These are phyloP conservation scores for Chrysophaeum taylorii DNA, from an alignment of 352 stramenopile genomes.

Conservation along the genomic window DNA sequence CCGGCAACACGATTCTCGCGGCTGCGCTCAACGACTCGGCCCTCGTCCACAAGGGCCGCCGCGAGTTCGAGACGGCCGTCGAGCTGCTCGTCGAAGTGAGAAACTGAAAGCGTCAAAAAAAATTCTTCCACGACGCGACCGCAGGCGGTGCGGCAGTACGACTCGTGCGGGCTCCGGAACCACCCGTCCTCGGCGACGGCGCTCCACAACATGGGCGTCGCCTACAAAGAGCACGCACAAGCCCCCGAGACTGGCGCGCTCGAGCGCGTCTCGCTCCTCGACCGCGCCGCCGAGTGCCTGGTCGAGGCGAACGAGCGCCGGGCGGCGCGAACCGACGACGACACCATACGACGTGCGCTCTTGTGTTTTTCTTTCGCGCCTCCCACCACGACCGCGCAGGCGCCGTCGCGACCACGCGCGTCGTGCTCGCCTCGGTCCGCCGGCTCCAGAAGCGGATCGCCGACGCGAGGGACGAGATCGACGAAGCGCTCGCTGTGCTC, in stretches of 20 bases:
- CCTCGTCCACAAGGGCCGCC: neutral
- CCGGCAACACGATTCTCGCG: neutral
- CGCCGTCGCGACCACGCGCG: neutral
- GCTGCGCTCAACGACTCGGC: neutral
- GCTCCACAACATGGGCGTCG: conserved; percentile 5
- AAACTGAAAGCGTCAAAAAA: too few relatives aligned
- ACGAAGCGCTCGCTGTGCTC: neutral
- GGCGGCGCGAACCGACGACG: too few relatives aligned
- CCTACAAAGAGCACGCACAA: conserved; percentile 1
- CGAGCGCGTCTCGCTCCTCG: neutral
- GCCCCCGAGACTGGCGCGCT: neutral
- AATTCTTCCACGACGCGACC: too few relatives aligned
- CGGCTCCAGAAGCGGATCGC: neutral
- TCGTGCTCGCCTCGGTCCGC: neutral
- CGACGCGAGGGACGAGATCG: neutral
- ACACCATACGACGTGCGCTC: too few relatives aligned
- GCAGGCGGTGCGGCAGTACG: neutral
- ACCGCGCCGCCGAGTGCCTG: neutral
- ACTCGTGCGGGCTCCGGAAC: neutral
- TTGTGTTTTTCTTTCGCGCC: too few relatives aligned
- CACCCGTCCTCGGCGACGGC: neutral
- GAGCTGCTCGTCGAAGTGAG: neutral
- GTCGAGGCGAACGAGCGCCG: too few relatives aligned
- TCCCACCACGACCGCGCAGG: neutral
- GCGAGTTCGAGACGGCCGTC: neutral